phyloP scores from a whole-genome alignment of 805 yeast genomes.

The Myxozyma geophila region DNA sequence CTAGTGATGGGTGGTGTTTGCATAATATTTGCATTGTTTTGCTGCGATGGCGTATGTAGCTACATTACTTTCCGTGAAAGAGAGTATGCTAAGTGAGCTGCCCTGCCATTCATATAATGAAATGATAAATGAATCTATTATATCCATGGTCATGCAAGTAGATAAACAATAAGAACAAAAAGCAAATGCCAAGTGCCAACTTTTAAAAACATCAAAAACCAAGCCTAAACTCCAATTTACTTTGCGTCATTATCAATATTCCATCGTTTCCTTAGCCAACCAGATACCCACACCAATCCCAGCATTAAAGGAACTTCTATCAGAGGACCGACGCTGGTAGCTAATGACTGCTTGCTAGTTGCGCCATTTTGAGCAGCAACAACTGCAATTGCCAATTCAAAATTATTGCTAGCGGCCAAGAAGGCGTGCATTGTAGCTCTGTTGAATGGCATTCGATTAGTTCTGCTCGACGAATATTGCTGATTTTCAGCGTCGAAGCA shows the following conservation, averaged over 20 bases:
- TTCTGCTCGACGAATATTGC: conserved; percentile 39
- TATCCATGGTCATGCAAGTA: too few species aligned
- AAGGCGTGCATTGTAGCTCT: conserved; percentile 56
- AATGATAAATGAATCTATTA: too few species aligned
- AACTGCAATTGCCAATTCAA: conserved; percentile 60
- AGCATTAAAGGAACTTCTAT: conserved; percentile 59
- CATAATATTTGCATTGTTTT: neutral
- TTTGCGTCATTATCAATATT: neutral
- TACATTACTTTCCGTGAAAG: too few species aligned
- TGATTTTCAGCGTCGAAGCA: neutral
- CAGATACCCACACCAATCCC: conserved; percentile 31
- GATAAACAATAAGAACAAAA: too few species aligned
- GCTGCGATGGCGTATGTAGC: neutral
- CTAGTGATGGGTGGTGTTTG: neutral
- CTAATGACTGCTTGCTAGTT: conserved; percentile 57
- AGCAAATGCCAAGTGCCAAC: neutral
- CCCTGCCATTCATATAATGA: too few species aligned
- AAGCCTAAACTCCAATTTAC: neutral
- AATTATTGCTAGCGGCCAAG: conserved; percentile 62
- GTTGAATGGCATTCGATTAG: conserved; percentile 45
- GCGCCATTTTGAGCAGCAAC: conserved; percentile 57
- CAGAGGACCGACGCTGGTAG: conserved; percentile 63
- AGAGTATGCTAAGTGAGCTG: too few species aligned
- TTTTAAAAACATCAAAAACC: neutral
- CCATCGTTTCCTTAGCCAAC: neutral